These are phyloP conservation scores for Bisporella sp. DNA, from an alignment of 2,329 filamentous ascomycete genomes.

Conservation along the genomic window DNA sequence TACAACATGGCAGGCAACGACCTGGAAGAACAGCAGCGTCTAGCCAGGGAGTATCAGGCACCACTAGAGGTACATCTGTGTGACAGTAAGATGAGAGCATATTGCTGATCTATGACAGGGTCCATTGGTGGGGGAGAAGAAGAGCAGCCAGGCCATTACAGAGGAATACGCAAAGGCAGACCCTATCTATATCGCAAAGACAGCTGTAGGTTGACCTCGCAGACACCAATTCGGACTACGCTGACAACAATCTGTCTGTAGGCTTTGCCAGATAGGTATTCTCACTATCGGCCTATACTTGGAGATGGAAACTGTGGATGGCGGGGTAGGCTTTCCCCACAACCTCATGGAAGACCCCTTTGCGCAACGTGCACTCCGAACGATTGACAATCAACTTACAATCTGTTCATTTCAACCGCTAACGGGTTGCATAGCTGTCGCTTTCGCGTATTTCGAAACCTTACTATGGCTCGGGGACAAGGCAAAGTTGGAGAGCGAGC, in stretches of 20 bases:
- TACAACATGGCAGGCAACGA: slow-evolving; percentile 18
- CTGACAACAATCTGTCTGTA: slow-evolving; percentile 30
- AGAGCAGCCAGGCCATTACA: slow-evolving; percentile 69
- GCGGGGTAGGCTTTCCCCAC: slow-evolving; percentile 63
- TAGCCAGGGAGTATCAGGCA: slow-evolving; percentile 52
- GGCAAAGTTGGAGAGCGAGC: slow-evolving; percentile 61
- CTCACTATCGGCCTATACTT: slow-evolving; percentile 78
- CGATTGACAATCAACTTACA: too few species aligned
- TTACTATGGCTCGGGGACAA: slow-evolving; percentile 62
- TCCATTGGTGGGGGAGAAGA: slow-evolving; percentile 72
- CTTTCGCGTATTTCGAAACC: slow-evolving; percentile 87
- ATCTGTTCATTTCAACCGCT: too few species aligned
- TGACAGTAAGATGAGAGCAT: slow-evolving; percentile 11
- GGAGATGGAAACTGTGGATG: slow-evolving; percentile 97
- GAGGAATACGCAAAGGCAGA: slow-evolving; percentile 87
- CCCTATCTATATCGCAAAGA: slow-evolving; percentile 78
- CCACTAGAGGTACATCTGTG: slow-evolving; percentile 41
- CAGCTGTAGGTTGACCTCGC: slow-evolving; percentile 53
- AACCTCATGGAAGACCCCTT: background rate
- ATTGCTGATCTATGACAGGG: slow-evolving; percentile 50
- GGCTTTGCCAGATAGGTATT: slow-evolving; percentile 77
- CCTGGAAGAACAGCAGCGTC: slow-evolving; percentile 47
- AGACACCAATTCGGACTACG: slow-evolving; percentile 1
- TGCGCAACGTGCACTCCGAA: too few species aligned
- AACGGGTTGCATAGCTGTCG: slow-evolving; percentile 57